Percentiles rank a stretch among this genome's conserved stretches.
Conservation (phyloP, 345 rosid species). For the Gossypium rotundifolium region DNA sequence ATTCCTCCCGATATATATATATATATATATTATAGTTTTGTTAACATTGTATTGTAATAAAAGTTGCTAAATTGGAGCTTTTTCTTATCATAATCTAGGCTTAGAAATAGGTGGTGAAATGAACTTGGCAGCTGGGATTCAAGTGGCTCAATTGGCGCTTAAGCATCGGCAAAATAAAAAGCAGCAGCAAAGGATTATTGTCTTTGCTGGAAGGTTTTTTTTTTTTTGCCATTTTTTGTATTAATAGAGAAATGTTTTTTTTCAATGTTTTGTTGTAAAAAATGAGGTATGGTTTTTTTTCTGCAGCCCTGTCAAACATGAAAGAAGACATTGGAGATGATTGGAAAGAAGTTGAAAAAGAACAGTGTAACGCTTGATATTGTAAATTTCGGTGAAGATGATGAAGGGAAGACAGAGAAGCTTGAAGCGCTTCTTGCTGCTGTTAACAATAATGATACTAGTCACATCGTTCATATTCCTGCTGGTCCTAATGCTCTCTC, state of each 20-base stretch:
- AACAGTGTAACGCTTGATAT: conserved; percentile 75
- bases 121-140: conserved; percentile 78
- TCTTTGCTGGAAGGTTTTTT: conserved; percentile 88
- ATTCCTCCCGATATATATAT: not conserved
- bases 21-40: not conserved
- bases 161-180: conserved; percentile 98
- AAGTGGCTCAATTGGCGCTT: conserved; percentile 93
- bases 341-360: conserved; percentile 89
- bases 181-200: conserved; percentile 90
- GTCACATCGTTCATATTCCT: conserved; percentile 77
- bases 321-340: conserved; percentile 77
- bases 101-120: conserved; percentile 88
- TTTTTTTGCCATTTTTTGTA: conserved; percentile 12
- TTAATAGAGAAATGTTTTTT: conserved; percentile 1
- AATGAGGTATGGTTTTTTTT: not conserved
- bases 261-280: conserved; percentile 1
- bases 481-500: conserved; percentile 87
- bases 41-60: not conserved
- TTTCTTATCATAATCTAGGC: conserved; percentile 30
- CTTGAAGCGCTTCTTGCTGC: conserved; percentile 69
- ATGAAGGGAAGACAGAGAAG: conserved; percentile 62
- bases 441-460: conserved; percentile 64
- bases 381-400: conserved; percentile 72
- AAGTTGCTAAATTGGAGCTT: conserved; percentile 4
- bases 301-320: conserved; percentile 74